Evolutionary conservation across 2,329 filamentous ascomycete species (phyloP), one percentile per base, ranked within the genome.

Genomic region (Periconia sp.): DNA sequence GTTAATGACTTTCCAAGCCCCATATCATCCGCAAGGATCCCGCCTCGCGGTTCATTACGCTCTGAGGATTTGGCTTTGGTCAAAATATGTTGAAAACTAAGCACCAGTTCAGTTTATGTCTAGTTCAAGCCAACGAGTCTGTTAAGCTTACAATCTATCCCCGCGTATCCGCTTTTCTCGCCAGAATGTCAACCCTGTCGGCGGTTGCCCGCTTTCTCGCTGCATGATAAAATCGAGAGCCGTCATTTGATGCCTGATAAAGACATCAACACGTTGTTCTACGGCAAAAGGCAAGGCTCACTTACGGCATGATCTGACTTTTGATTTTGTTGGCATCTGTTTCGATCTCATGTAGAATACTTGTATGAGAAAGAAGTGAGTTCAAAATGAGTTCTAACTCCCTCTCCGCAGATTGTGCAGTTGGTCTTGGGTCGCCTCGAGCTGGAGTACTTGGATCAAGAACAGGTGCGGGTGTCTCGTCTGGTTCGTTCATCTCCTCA

Each of bases 1-100:
- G 41, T 40, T 15, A 62, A 49, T 1, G 62, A 52, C 48, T 65
- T 66, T 13, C 63, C 63, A 6, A 66, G 49, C 3, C 62, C 63
- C 63, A 66, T 64, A 7, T 66, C 59, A 46, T 67, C 64, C 8
- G 63, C 61, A 20, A 67, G 40, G 14, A 65, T 66, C 31, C 63
- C 63, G 9, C 61, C 61, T 43, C 48, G 43, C n/a, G 33, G 48
- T 37, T 63, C 58, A 17, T 47, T 41, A n/a, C 20, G 50, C 9
- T 46, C 10, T 3, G 52, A 42, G 10, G 50, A 23, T 45, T 61
- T 58, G 15, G 49, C 49, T 15, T 49, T 54, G 7, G 59, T 59
- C 7, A 61, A 50, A 6, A 56, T 31, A 47, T 63, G 59, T 23
- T 55, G 60, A 40, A 49, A 62, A 19, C 57, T 58, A 37, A 15